Percentiles rank a stretch among this genome's conserved stretches.
Evolutionary conservation across 805 yeast genomes (phyloP).

Genomic region (Saccharomycopsis vini): DNA sequence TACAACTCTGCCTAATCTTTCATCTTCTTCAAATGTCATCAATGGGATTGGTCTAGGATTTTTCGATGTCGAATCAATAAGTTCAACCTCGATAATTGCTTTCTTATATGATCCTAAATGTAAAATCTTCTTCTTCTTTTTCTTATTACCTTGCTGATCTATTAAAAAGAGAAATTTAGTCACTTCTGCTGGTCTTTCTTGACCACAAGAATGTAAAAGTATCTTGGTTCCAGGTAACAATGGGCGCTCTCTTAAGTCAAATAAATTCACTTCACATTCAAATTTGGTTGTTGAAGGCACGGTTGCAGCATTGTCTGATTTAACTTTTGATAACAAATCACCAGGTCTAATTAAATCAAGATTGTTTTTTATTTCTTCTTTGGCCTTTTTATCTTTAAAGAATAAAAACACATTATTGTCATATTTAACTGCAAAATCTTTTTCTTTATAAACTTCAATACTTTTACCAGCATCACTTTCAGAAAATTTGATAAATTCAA

Average conservation of each 20-base stretch:
- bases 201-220: slow-evolving; percentile 67
- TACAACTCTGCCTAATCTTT: slow-evolving; percentile 56
- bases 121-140: slow-evolving; percentile 37
- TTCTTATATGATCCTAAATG: slow-evolving; percentile 53
- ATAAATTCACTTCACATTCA: slow-evolving; percentile 50
- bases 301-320: slow-evolving; percentile 26
- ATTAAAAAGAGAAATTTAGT: slow-evolving; percentile 31
- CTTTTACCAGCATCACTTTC: slow-evolving; percentile 14
- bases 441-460: slow-evolving; percentile 12
- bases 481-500: slow-evolving; percentile 12
- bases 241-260: slow-evolving; percentile 61
- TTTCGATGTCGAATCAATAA: slow-evolving; percentile 29
- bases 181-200: slow-evolving; percentile 61
- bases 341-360: slow-evolving; percentile 47
- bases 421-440: slow-evolving; percentile 14
- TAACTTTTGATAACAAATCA: slow-evolving; percentile 49
- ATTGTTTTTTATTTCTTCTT: slow-evolving; percentile 24
- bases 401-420: slow-evolving; percentile 18
- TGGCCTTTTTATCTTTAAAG: slow-evolving; percentile 15
- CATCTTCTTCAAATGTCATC: slow-evolving; percentile 37
- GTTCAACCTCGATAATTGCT: slow-evolving; percentile 49
- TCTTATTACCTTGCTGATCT: slow-evolving; percentile 23
- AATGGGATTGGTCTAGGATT: slow-evolving; percentile 39
- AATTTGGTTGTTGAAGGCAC: slow-evolving; percentile 41
- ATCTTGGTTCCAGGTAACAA: slow-evolving; percentile 72